A percentile compares a stretch with the other conserved stretches of the same genome.
Conservation (phyloP, 1,284 basidiomycete genomes). For the Ustilago nuda region DNA sequence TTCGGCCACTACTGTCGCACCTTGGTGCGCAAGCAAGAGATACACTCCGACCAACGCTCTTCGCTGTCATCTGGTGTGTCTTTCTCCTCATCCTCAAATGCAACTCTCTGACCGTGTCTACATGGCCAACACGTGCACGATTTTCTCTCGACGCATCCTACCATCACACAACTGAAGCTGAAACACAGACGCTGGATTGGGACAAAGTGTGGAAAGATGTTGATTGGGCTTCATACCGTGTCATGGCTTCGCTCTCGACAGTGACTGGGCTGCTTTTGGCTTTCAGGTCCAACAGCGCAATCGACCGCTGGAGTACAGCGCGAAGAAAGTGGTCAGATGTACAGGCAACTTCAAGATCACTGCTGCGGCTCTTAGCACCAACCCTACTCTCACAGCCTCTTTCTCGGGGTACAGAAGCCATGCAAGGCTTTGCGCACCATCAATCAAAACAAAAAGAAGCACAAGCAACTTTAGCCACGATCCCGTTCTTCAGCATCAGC, state of each 20-base stretch:
- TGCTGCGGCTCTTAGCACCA: constrained; percentile 32
- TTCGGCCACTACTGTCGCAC: neutral
- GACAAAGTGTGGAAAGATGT: constrained; percentile 30
- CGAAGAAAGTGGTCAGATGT: constrained; percentile 44
- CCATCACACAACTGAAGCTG: neutral
- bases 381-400: constrained; percentile 8
- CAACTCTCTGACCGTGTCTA: neutral
- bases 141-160: constrained; percentile 17
- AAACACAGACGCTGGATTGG: neutral
- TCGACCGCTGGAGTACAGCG: constrained; percentile 46
- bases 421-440: constrained; percentile 16
- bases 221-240: constrained; percentile 39
- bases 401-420: neutral
- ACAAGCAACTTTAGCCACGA: constrained; percentile 22
- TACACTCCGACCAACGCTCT: constrained; percentile 28
- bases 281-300: constrained; percentile 46
- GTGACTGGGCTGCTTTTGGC: constrained; percentile 48
- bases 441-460: constrained; percentile 7
- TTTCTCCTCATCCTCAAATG: constrained; percentile 26
- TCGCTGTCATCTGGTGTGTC: constrained; percentile 35
- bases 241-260: constrained; percentile 39
- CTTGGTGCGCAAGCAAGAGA: constrained; percentile 13
- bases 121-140: constrained; percentile 16
- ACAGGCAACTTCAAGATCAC: constrained; percentile 29
- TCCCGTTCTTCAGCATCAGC: constrained; percentile 47